Evolutionary conservation across 352 stramenopile species (phyloP).

Genomic region (Globisporangium perplexum): DNA sequence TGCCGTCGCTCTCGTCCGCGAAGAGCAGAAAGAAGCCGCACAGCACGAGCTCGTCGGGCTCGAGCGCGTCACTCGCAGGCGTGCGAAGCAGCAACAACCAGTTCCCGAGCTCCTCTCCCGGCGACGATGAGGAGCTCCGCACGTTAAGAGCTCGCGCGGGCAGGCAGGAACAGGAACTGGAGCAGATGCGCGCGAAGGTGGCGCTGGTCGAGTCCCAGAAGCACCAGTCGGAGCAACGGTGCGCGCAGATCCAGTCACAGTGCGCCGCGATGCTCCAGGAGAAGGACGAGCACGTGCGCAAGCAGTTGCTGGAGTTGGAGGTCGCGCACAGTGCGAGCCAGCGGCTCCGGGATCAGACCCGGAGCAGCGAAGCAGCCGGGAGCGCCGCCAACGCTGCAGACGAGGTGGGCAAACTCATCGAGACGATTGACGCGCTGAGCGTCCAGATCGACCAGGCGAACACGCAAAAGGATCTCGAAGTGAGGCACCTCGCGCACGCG

Average conservation of each 20-base stretch:
- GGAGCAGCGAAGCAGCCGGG: too few relatives aligned
- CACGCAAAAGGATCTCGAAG: slow-evolving; percentile 27
- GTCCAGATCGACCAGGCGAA: slow-evolving; percentile 49
- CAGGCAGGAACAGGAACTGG: slow-evolving; percentile 24
- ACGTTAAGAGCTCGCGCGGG: neutral
- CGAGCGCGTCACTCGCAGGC: too few relatives aligned
- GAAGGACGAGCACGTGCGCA: slow-evolving; percentile 53
- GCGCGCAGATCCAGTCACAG: slow-evolving; percentile 32
- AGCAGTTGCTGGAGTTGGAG: slow-evolving; percentile 47
- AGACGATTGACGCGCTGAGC: slow-evolving; percentile 67
- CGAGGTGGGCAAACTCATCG: slow-evolving; percentile 55
- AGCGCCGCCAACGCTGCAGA: slow-evolving; percentile 13
- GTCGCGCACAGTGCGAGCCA: slow-evolving; percentile 26
- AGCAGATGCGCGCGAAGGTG: slow-evolving; percentile 20
- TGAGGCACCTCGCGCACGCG: slow-evolving; percentile 23
- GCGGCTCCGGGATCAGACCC: too few relatives aligned
- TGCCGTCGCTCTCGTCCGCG: slow-evolving; percentile 4
- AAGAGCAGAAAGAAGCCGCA: slow-evolving; percentile 11
- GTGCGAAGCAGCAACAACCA: neutral
- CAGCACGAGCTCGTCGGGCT: too few relatives aligned
- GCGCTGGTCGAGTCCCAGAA: slow-evolving; percentile 19
- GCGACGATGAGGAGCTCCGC: slow-evolving; percentile 4
- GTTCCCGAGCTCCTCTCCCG: neutral
- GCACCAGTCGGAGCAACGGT: slow-evolving; percentile 39
- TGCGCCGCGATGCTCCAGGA: slow-evolving; percentile 33